phyloP scores from a whole-genome alignment of 176 grass and related monocot genomes.

The bread wheat (Triticum aestivum) region IWGSC_CS_RefSeq_v2.1 NC_057807.1:13868884-13869383 shows the following conservation, averaged over 20 bases:
- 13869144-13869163: conserved; percentile 95
- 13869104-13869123: background rate
- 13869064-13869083: too few species aligned
- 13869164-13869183: conserved; percentile 57
- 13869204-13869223: too few species aligned
- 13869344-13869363: background rate
- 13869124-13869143: conserved; percentile 50
- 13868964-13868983: background rate
- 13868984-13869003: too few species aligned
- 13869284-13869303: conserved; percentile 39
- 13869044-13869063: too few species aligned
- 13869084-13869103: background rate
- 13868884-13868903: background rate
- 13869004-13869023: too few species aligned
- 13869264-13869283: conserved; percentile 45
- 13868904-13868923: background rate
- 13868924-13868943: background rate
- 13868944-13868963: background rate
- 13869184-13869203: conserved; percentile 59
- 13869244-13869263: background rate
- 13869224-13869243: background rate
- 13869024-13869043: too few species aligned
- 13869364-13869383: background rate
- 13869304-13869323: conserved; percentile 75
- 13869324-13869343: conserved; percentile 66